Base-by-base conservation (phyloP, 2,329 filamentous ascomycete genomes). In the Ambrosiella cleistominuta region DNA sequence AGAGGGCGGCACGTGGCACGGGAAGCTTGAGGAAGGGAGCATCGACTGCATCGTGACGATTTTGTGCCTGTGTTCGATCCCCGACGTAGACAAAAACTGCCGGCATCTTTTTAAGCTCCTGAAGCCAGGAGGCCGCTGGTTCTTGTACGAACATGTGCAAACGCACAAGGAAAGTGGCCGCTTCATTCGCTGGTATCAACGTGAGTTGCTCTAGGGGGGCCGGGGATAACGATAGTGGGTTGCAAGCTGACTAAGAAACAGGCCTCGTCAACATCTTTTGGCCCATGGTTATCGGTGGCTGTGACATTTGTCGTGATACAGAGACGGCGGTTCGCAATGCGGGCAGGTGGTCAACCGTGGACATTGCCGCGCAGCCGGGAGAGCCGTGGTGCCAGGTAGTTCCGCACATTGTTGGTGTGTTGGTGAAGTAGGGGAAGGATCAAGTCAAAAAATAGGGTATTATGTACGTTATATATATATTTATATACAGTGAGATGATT, bases 51-150 rank as follows among this genome's bases (percentile, higher is more conserved):
- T 84, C 59, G 77, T 84, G 52, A 76, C 78, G 1, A 68, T 83
- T 35, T 70, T 83, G 57, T 82, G 80, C 57, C 70, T 84, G 38
- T 85, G 81, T 70, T 79, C 77, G 63, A 81, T 84, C 55, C 81
- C 81, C 0, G 74, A 80, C 2, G 80, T 79, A 2, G 69, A 77
- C 63, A 68, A 70, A 62, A 79, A 82, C 60, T 74, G 81, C 61
- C 68, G 67, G 59, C 73, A 75, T 62, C 66, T 84, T 37, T 82
- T 82, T 65, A 68, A 70, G 38, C 74, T 76, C 56, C 70, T 84
- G 60, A 82, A 80, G 68, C 75, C 77, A 4, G 81, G 81, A 4
- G 81, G 81, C 0, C 69, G 75, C 42, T 83, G 80, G 79, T 80
- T 81, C 61, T 73, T 80, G 0, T 83, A 75, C 63, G 81, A 84